Conservation (phyloP, 257 asterid species). For the Solanum pinnatisectum region DNA sequence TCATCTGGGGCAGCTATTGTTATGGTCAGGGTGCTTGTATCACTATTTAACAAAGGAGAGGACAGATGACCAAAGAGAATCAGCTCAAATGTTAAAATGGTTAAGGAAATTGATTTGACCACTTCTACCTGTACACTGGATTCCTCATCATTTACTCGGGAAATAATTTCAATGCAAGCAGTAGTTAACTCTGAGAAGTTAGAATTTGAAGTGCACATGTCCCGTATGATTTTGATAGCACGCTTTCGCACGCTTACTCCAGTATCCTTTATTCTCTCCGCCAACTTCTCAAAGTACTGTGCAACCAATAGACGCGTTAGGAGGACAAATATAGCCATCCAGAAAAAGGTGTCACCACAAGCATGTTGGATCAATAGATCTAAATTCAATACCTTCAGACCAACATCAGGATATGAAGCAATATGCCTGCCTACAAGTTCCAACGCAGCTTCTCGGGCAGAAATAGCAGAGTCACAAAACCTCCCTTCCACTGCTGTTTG, state of each 20-base stretch:
- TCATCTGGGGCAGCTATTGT: not conserved
- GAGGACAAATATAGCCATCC: slow-evolving; percentile 7
- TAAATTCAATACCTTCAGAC: slow-evolving; percentile 68
- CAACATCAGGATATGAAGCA: slow-evolving; percentile 99
- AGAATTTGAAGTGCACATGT: slow-evolving; percentile 78
- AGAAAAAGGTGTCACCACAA: slow-evolving; percentile 4
- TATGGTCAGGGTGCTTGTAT: not conserved
- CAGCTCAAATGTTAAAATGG: not conserved
- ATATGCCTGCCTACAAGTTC: slow-evolving; percentile 99
- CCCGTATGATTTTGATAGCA: slow-evolving; percentile 87
- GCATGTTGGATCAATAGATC: slow-evolving; percentile 1
- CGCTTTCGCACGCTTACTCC: slow-evolving; percentile 99
- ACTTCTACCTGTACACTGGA: slow-evolving; percentile 84
- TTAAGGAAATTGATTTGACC: slow-evolving; percentile 6
- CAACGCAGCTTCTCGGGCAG: slow-evolving; percentile 98
- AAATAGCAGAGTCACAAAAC: slow-evolving; percentile 93
- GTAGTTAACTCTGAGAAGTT: slow-evolving; percentile 55
- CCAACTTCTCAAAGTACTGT: slow-evolving; percentile 96
- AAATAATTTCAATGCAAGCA: slow-evolving; percentile 84
- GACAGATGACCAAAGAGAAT: not conserved
- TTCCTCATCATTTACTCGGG: slow-evolving; percentile 94
- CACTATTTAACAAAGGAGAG: not conserved
- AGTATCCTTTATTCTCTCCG: slow-evolving; percentile 92
- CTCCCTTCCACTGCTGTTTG: slow-evolving; percentile 97
- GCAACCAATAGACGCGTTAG: slow-evolving; percentile 17